Base-by-base conservation (phyloP, 2,329 filamentous ascomycete species). In the Ophidiomyces ophidiicola region DNA sequence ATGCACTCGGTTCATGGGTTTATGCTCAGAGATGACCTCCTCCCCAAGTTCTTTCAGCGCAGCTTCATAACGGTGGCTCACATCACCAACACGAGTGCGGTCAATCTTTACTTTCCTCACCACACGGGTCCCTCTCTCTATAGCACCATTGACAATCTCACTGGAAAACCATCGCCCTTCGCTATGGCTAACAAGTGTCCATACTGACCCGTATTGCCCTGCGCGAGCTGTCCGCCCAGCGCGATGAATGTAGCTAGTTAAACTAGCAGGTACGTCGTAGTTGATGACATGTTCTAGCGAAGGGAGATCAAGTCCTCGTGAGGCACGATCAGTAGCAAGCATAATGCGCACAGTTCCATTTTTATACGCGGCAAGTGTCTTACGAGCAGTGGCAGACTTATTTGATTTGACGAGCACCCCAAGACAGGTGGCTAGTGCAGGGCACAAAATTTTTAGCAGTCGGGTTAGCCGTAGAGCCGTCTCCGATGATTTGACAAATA, bases 131-230 rank as follows among this genome's bases (percentile, higher is more conserved):
- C 61, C 58, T 12, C 53, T 58, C n/a, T 55, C 54, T 21, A 57
- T 47, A 1, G 48, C 43, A 2, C 47, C 54, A 41, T 70, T 72
- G 1, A 76, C 81, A 45, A 96, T 79, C 50, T 82, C 81, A 43
- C 81, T 80, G 73, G 83, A 86, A 62, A 96, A 98, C 87, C 90
- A 94, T 31, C 81, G 74, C 15, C 79, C 86, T 61, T 98, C 87
- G 2, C 73, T 72, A 50, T 86, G 80, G 3, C 78, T 80, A 34
- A 93, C 78, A 8, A 98, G 63, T 0, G 86, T 94, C 83, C 86
- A 94, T 0, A 88, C 85, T 33, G 76, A 70, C 1, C 88, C 88
- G 1, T 63, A 49, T 39, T 76, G 75, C 1, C 82, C 85, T 0
- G 84, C 90, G 56, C 87, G 72, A 0, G 88, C 88, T 1, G 88